Percentiles rank a stretch among this genome's conserved stretches.
phyloP scores from a whole-genome alignment of 768 basidiomycete genomes.

The Gloeophyllum trabeum region DNA sequence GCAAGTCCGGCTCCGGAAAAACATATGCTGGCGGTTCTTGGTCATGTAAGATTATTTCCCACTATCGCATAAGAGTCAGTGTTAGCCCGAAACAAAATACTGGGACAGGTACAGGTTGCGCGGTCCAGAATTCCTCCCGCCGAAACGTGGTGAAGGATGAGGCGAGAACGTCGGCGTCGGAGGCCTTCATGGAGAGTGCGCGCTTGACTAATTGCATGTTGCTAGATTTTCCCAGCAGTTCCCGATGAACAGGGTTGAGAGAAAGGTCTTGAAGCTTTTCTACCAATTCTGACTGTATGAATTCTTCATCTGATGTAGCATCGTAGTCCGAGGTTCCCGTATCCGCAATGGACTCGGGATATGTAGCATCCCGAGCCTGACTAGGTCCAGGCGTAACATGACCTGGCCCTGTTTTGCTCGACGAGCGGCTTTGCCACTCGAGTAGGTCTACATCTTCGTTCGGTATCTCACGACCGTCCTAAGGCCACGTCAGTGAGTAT shows the following conservation, averaged over 20 bases:
- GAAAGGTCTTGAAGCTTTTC: not conserved
- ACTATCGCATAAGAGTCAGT: not conserved
- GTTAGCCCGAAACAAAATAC: no score
- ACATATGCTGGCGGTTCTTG: constrained; percentile 15
- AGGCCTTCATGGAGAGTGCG: no score
- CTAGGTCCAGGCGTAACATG: no score
- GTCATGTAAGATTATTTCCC: not conserved
- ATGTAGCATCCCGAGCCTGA: not conserved
- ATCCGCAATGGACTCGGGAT: not conserved
- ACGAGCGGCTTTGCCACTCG: no score
- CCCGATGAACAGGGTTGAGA: not conserved
- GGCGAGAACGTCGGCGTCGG: no score
- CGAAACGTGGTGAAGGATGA: not conserved
- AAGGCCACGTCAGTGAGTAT: no score
- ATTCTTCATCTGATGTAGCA: not conserved
- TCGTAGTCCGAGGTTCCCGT: not conserved
- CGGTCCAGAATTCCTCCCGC: not conserved
- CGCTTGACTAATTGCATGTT: not conserved
- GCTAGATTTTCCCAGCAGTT: not conserved
- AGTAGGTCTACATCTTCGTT: no score
- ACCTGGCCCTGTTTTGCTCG: no score
- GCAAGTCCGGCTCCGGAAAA: constrained; percentile 43
- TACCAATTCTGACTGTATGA: not conserved
- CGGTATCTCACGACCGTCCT: no score
- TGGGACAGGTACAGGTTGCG: no score